A percentile compares a stretch with the other conserved stretches of the same genome.
Conservation (phyloP, 2,329 filamentous ascomycete species). For the Monilinia laxa region DNA sequence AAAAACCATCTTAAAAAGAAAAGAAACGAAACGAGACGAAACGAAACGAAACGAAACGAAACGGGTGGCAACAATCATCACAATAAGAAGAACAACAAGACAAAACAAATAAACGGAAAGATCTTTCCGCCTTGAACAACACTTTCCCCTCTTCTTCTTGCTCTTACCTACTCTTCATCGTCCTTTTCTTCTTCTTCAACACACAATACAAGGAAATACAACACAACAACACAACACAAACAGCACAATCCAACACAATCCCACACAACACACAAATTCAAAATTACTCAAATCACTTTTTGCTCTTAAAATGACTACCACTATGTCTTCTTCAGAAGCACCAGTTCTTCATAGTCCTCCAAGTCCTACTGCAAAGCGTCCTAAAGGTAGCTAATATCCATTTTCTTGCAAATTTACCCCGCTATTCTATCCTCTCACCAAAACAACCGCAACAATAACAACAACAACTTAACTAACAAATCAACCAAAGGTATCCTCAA, state of each 20-base stretch:
- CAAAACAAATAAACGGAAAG: too few relatives aligned
- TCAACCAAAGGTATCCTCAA: constrained; percentile 78
- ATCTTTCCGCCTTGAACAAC: too few relatives aligned
- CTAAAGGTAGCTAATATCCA: constrained; percentile 40
- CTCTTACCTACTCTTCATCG: too few relatives aligned
- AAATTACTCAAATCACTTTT: not conserved
- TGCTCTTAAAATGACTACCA: constrained; percentile 25
- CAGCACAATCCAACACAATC: not conserved
- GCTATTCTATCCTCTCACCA: constrained; percentile 13
- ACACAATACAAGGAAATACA: too few relatives aligned
- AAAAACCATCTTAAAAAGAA: too few relatives aligned
- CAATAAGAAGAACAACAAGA: too few relatives aligned
- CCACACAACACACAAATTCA: not conserved
- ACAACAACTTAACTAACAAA: constrained; percentile 18
- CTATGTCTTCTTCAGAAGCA: constrained; percentile 35
- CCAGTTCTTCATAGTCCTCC: constrained; percentile 38
- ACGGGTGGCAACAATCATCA: too few relatives aligned
- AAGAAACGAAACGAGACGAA: too few relatives aligned
- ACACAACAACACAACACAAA: not conserved
- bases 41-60: too few relatives aligned
- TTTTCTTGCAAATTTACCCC: constrained; percentile 12
- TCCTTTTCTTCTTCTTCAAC: too few relatives aligned
- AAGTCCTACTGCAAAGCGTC: constrained; percentile 40
- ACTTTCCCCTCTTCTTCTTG: too few relatives aligned
- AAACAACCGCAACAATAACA: too few relatives aligned